Conservation (phyloP, 345 rosid species). For the Camelina hispida region DNA sequence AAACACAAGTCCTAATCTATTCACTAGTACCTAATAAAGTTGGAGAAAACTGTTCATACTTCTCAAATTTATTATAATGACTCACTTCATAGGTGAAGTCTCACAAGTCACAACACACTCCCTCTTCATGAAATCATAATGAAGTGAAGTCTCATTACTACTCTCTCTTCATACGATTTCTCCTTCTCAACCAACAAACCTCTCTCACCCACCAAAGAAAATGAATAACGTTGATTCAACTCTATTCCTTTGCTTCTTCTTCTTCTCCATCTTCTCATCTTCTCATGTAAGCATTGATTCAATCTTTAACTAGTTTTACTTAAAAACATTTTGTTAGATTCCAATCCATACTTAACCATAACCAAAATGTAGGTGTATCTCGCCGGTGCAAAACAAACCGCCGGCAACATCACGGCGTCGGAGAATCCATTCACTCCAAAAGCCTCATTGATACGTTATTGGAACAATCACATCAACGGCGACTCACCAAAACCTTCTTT, state of each 20-base stretch:
- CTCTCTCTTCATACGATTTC: slow-evolving; percentile 40
- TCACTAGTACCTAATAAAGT: not conserved
- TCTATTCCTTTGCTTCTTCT: slow-evolving; percentile 27
- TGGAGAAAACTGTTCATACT: not conserved
- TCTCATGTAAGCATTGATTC: slow-evolving; percentile 27
- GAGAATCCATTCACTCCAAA: slow-evolving; percentile 69
- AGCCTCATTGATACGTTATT: slow-evolving; percentile 80
- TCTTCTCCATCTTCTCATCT: slow-evolving; percentile 23
- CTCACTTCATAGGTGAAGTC: not conserved
- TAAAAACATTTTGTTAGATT: not conserved
- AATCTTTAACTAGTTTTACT: not conserved
- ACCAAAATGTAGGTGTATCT: slow-evolving; percentile 26
- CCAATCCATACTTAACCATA: not conserved
- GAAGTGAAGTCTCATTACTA: slow-evolving; percentile 33
- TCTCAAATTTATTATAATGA: not conserved
- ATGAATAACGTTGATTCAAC: slow-evolving; percentile 34
- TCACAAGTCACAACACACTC: not conserved
- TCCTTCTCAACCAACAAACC: slow-evolving; percentile 38
- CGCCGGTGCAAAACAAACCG: slow-evolving; percentile 35
- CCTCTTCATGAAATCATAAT: slow-evolving; percentile 34
- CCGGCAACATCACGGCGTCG: slow-evolving; percentile 11
- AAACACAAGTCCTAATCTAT: not conserved
- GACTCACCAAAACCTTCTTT: slow-evolving; percentile 58
- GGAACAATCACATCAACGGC: slow-evolving; percentile 67
- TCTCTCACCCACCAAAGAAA: slow-evolving; percentile 21